phyloP scores from a whole-genome alignment of 1,284 basidiomycete species.

The Ustilago xerochloae region DNA sequence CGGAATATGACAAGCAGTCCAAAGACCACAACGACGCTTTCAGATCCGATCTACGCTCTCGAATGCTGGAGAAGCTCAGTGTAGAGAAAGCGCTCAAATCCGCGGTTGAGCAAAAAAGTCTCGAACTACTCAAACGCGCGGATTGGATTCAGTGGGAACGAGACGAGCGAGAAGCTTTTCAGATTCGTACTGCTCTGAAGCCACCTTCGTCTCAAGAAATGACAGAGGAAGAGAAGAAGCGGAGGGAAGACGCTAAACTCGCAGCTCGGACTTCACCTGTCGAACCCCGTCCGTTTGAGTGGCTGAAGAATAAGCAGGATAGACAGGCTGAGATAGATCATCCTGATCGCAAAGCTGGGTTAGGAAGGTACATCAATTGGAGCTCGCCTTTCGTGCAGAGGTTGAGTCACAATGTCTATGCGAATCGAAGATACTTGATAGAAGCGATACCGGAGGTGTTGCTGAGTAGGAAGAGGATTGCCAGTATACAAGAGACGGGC shows the following conservation, averaged over 20 bases:
- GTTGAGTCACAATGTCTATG: conserved; percentile 34
- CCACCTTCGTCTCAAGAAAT: conserved; percentile 3
- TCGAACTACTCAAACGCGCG: conserved; percentile 21
- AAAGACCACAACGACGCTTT: conserved; percentile 5
- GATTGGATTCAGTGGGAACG: conserved; percentile 38
- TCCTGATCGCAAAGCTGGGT: conserved; percentile 32
- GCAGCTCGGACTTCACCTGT: conserved; percentile 3
- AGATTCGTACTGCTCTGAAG: not conserved
- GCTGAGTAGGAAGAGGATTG: conserved; percentile 27
- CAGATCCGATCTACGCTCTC: conserved; percentile 9
- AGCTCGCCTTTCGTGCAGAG: conserved; percentile 39
- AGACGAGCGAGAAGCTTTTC: conserved; percentile 36
- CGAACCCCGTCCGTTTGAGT: conserved; percentile 28
- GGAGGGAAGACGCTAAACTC: not conserved
- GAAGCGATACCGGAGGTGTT: conserved; percentile 36
- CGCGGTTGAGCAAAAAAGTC: conserved; percentile 20
- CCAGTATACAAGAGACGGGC: conserved; percentile 19
- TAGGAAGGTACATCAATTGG: conserved; percentile 43
- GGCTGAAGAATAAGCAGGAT: conserved; percentile 8
- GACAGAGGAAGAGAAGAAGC: conserved; percentile 15
- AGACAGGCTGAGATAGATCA: conserved; percentile 25
- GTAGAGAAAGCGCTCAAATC: conserved; percentile 24
- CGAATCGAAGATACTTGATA: conserved; percentile 34
- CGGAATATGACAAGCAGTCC: not conserved
- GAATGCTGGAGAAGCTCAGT: conserved; percentile 25